Percentiles rank a stretch among this genome's conserved stretches.
phyloP scores from a whole-genome alignment of 228 moss, liverwort and hornwort genomes.

The Sphagnum fallax region DNA sequence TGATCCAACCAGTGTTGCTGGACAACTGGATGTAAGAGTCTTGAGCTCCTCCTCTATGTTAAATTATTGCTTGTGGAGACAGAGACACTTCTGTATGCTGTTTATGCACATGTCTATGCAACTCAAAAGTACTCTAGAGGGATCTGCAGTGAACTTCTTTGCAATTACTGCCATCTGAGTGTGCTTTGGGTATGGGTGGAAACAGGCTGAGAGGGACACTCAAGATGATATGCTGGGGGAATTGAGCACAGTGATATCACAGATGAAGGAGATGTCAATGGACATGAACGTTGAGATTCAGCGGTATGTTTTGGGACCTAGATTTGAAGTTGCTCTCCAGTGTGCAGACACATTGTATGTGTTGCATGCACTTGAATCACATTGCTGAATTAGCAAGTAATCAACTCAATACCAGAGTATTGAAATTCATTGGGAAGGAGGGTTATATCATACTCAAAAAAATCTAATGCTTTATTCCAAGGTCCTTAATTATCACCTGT shows the following conservation, averaged over 20 bases:
- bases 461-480: no score
- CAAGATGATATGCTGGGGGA: conserved; percentile 47
- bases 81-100: neutral
- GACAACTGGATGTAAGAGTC: conserved; percentile 4
- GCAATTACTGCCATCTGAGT: neutral
- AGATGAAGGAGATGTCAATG: conserved; percentile 45
- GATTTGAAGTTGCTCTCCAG: neutral
- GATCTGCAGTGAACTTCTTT: neutral
- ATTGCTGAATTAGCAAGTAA: neutral
- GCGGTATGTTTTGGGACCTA: conserved; percentile 12
- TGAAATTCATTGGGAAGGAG: no score
- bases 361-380: no score
- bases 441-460: no score
- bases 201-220: conserved; percentile 7
- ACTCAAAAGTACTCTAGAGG: neutral
- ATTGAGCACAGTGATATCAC: conserved; percentile 36
- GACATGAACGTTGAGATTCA: conserved; percentile 51
- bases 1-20: conserved; percentile 1
- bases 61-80: neutral
- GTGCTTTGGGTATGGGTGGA: neutral
- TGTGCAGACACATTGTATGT: neutral
- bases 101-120: no score
- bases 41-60: neutral
- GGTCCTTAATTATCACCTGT: neutral
- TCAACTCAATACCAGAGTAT: no score